Evolutionary conservation across 2,329 filamentous ascomycete species (phyloP), one percentile per base, ranked within the genome.

Genomic region (Corinectria fuckeliana): DNA sequence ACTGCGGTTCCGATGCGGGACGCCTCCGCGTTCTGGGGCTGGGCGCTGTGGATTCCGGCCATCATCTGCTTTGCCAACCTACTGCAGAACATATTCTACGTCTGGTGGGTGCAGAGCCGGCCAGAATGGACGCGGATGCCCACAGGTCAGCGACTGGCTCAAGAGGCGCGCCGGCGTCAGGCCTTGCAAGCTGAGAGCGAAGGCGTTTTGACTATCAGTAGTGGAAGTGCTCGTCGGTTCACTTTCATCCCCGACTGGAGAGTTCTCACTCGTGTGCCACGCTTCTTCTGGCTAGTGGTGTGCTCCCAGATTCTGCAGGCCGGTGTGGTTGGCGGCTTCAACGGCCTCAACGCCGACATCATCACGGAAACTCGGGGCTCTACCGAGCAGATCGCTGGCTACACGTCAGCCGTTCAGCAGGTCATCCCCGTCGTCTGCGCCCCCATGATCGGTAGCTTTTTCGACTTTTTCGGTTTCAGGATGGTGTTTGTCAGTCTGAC

Each of bases 1-100:
- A 66, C 69, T 3, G 69, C 69, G 4, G 62, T 72, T 8, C 68
- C 69, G 5, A 72, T 71, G 67, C 45, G 64, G 42, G 68, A 72
- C 30, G 65, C 64, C 5, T 53, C 68, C 5, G 56, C 58, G 1
- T 72, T 71, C 55, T 72, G 69, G 69, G 68, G 69, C 45, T 72
- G 69, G 69, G 63, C 67, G 3, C 52, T 72, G 2, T 72, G 69
- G 69, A 70, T 71, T 41, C 66, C 65, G 1, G 60, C 63, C 32
- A 62, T 66, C 10, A 58, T 68, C 28, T 68, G 66, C 51, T 64
- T 64, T 36, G 61, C 52, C 14, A 65, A 67, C 34, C 50, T 69
- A 23, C n/a, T 64, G 6, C 61, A 68, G 18, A 66, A 66, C 47
- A 62, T 68, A 34, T 61, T 62, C 23, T 69, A 68, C 48, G 42